phyloP scores from a whole-genome alignment of 768 basidiomycete species.

The Boletus patriciae region DNA sequence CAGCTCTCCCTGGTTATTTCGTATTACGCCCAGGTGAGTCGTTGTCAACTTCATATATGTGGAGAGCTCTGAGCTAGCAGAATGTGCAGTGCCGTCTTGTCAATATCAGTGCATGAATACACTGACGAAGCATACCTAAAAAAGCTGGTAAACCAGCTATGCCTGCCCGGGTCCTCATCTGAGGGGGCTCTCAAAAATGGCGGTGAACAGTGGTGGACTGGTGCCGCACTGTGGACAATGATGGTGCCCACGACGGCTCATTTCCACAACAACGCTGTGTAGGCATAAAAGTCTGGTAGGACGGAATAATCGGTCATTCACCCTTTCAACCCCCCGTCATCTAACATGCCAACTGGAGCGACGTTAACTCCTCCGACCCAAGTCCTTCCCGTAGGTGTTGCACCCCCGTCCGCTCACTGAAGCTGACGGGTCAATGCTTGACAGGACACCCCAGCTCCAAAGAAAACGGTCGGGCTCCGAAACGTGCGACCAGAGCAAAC shows the following conservation, averaged over 20 bases:
- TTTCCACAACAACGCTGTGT: constrained; percentile 3
- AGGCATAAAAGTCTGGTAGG: constrained; percentile 12
- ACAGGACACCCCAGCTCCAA: constrained; percentile 11
- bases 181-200: background rate
- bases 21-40: background rate
- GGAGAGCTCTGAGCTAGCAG: background rate
- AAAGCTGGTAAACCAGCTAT: background rate
- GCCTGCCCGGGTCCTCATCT: background rate
- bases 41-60: background rate
- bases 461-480: background rate
- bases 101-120: background rate
- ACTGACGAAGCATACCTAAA: constrained; percentile 8
- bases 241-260: constrained; percentile 10
- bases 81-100: background rate
- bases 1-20: background rate
- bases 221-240: constrained; percentile 10
- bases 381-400: constrained; percentile 8
- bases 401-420: background rate
- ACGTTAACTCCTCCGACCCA: background rate
- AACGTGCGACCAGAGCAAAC: background rate
- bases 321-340: background rate
- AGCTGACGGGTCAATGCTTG: background rate
- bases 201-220: constrained; percentile 1
- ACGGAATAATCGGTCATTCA: background rate
- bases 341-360: constrained; percentile 10